Evolutionary conservation across 805 yeast species (phyloP).

Genomic region (Sporopachydermia lactativora): DNA sequence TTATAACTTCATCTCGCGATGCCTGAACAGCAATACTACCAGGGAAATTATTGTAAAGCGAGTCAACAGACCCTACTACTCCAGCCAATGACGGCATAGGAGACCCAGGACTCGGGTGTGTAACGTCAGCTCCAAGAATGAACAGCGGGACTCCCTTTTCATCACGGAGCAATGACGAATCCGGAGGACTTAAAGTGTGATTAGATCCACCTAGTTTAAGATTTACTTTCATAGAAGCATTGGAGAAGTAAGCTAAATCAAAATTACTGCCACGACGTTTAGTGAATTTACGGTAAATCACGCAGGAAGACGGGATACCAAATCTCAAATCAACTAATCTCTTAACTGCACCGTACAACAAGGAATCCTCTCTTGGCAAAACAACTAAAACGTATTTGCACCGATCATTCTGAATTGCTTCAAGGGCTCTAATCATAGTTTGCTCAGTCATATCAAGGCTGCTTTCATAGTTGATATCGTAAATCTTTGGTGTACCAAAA

Average conservation of each 20-base stretch:
- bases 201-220: conserved; percentile 20
- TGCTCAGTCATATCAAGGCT: not conserved
- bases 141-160: conserved; percentile 14
- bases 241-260: conserved; percentile 18
- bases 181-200: conserved; percentile 11
- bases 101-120: conserved; percentile 15
- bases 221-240: conserved; percentile 20
- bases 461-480: not conserved
- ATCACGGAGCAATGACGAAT: conserved; percentile 9
- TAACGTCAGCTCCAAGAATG: conserved; percentile 17
- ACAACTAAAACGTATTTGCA: conserved; percentile 15
- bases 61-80: conserved; percentile 12
- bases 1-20: conserved; percentile 14
- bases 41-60: conserved; percentile 15
- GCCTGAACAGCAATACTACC: conserved; percentile 15
- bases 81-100: conserved; percentile 12
- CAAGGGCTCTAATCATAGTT: conserved; percentile 7
- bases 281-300: conserved; percentile 16
- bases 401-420: conserved; percentile 9
- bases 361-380: conserved; percentile 13
- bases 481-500: conserved; percentile 6
- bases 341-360: conserved; percentile 16
- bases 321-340: conserved; percentile 16
- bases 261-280: conserved; percentile 13
- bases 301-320: conserved; percentile 19